Evolutionary conservation across 2,329 filamentous ascomycete species (phyloP), one percentile per base, ranked within the genome.

Genomic region (Fusarium falciforme): DNA sequence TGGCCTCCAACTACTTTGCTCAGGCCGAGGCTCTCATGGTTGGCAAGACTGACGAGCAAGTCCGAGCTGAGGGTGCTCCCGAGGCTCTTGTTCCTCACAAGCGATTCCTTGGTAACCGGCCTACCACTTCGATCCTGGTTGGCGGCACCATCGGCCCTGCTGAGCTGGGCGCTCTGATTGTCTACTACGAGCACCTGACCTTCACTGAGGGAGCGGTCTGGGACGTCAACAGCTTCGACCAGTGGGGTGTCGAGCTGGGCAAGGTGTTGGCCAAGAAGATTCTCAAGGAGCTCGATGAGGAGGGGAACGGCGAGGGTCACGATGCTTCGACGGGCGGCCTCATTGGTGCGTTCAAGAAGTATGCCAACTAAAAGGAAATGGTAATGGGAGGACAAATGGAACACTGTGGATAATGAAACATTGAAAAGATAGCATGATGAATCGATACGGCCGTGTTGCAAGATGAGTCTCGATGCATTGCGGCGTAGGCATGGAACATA

Each of bases 201-300:
- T 99, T 99, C 85, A 97, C 94, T 40, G 96, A 99, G 87, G 96
- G 96, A 79, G 96, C 95, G 61, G 89, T 99, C 82, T 99, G 96
- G 96, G 97, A 98, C 87, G 98, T 99, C 89, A 99, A 99, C 91
- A 95, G 93, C 81, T 99, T 98, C 82, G 96, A 99, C 87, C 96
- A 99, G 89, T 99, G 96, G 96, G 96, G 96, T 86, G 96, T 99
- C 52, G 96, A 99, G 89, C 88, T 99, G 72, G 96, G 96, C 84
- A 99, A 99, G 92, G 92, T 93, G 44, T 87, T 99, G 76, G 96
- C 96, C 71, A 98, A 96, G 92, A 95, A 94, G 87, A 95, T 95
- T 74, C 92, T 94, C 78, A 84, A 85, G 80, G 96, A 99, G 88
- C 89, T 99, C 68, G 95, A 98, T 76, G 89, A 92, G 81, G 84